Base-by-base conservation (phyloP, 1,284 basidiomycete genomes). In the Cutaneotrichosporon cutaneum region DNA sequence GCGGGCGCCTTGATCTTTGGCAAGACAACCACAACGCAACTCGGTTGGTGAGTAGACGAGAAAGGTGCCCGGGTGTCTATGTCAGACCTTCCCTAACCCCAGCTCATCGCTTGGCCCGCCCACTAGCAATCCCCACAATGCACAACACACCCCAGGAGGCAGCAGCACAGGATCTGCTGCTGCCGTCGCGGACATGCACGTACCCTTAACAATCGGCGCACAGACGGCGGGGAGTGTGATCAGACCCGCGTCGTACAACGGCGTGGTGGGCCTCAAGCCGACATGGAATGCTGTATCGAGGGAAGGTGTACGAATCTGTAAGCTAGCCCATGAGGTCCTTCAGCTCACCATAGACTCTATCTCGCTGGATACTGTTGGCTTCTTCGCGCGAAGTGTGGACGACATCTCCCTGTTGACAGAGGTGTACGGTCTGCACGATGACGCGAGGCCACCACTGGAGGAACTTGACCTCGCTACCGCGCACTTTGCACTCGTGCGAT, bases 11-110 rank as follows among this genome's bases (percentile, higher is more conserved):
- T 77, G 45, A 73, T 77, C 50, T 69, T 76, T 32, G 74, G 74
- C 47, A 76, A 76, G 60, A 75, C 74, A 1, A 66, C 69, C 22
- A 76, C 72, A 8, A 76, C 74, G 26, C 70, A 74, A 58, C 72
- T 74, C 45, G 74, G 73, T 0, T 68, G 66, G 51, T 72, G 65
- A 58, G 69, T 69, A 0, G 18, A 9, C 14, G 13, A n/a, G 33
- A 10, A n/a, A 16, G 35, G 21, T n/a, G 47, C 39, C 39, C 39
- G n/a, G n/a, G n/a, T n/a, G n/a, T n/a, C 39, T 18, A 7, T 42
- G 30, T 4, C 4, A 42, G 39, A 42, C 18, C 18, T 42, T 30
- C 22, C 18, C 55, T 57, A 22, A 61, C 42, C 4, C n/a, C 55
- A 69, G 67, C 13, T 71, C 68, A 33, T 63, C 66, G 16, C 60